phyloP scores from a whole-genome alignment of 164 flowering plant genomes.

The Vitis labrusca region DNA sequence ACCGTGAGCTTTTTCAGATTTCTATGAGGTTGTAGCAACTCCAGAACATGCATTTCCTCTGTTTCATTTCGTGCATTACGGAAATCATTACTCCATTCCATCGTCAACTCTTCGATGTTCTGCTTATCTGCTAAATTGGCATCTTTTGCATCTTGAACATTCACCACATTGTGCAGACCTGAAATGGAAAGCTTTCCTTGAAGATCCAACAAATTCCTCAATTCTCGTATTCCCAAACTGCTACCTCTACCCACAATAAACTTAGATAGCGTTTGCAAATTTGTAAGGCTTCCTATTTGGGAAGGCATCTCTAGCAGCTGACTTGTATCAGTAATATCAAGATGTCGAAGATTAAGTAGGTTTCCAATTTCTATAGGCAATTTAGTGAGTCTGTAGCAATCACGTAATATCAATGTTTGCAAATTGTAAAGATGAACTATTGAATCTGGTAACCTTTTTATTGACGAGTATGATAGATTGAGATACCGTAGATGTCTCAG shows the following conservation, averaged over 20 bases:
- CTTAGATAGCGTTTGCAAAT: not conserved
- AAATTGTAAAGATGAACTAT: not conserved
- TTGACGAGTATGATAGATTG: not conserved
- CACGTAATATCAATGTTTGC: not conserved
- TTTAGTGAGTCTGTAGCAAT: not conserved
- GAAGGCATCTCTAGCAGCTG: not conserved
- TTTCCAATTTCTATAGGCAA: conserved; percentile 3
- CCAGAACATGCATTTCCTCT: too few species aligned
- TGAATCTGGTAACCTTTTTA: conserved; percentile 2
- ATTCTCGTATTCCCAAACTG: not conserved
- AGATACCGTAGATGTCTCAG: conserved; percentile 11
- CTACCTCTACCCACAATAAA: not conserved
- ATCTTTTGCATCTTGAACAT: not conserved
- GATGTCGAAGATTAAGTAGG: not conserved
- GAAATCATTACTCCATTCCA: too few species aligned
- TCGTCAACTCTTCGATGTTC: too few species aligned
- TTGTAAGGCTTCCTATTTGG: not conserved
- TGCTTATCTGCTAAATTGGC: not conserved
- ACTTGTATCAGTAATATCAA: not conserved
- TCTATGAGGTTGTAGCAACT: too few species aligned
- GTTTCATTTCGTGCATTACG: too few species aligned
- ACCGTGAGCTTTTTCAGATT: too few species aligned
- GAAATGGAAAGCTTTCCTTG: not conserved
- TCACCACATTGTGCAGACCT: not conserved
- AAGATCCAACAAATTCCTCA: not conserved